These are phyloP conservation scores for Monosporascus sp. DNA, from an alignment of 2,329 filamentous ascomycete species.

Conservation along the genomic window DNA sequence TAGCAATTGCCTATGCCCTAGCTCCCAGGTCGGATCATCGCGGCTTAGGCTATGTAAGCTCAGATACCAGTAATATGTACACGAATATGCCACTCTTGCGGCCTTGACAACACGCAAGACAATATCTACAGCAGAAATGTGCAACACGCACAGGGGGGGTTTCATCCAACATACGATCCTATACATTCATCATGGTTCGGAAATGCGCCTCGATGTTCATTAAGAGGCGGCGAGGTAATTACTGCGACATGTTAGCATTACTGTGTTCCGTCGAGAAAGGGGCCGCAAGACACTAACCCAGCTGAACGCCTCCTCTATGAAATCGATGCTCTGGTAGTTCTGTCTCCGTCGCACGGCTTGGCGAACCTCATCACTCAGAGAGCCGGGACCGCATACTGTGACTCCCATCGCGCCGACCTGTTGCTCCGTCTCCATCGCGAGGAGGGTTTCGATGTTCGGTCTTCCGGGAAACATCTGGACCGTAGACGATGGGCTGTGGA, in stretches of 20 bases:
- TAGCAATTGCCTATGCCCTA: too few relatives aligned
- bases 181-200: neutral
- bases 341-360: conserved; percentile 60
- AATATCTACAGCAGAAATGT: too few relatives aligned
- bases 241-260: neutral
- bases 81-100: too few relatives aligned
- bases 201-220: neutral
- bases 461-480: conserved; percentile 82
- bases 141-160: too few relatives aligned
- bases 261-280: neutral
- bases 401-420: conserved; percentile 71
- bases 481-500: conserved; percentile 69
- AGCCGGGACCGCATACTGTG: conserved; percentile 68
- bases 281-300: neutral
- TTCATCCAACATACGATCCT: too few relatives aligned
- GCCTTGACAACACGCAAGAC: too few relatives aligned
- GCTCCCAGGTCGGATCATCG: too few relatives aligned
- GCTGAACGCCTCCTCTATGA: conserved; percentile 71
- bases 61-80: too few relatives aligned
- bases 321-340: conserved; percentile 64
- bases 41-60: too few relatives aligned
- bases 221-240: neutral
- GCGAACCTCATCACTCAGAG: conserved; percentile 70
- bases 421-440: conserved; percentile 68
- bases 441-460: conserved; percentile 66